Evolutionary conservation across 164 flowering plant genomes (phyloP), one percentile per base, ranked within the genome.

Genomic region (Paratinospora sagittata): DNA sequence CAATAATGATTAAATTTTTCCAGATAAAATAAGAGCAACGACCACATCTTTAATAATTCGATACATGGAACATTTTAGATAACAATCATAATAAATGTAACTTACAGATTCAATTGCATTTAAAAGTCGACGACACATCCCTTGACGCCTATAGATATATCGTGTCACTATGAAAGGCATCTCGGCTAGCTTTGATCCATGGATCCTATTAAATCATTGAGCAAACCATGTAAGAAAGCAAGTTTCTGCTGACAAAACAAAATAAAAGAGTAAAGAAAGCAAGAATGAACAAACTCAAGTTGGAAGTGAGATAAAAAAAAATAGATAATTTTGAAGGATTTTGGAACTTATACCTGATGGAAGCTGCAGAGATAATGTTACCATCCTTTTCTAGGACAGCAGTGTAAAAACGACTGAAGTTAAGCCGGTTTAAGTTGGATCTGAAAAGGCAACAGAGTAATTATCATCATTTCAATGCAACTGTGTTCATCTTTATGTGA

Each of bases 291-390:
- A 41, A 41, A 41, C 14, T 43, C 47, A 2, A 41, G 13, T 11
- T 41, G 13, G 45, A 41, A 41, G 1, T 8, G 45, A 41, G 13
- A 11, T 8, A 41, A 8, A 36, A 36, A 39, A 39, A 43, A 43
- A 43, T 43, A 43, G 14, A 19, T 23, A 8, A 55, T 6, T n/a
- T 55, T 19, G 24, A 55, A 19, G 61, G 61, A 5, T n/a, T 2
- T 16, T 33, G 71, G 37, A 37, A 43, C 68, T 7, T 2, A 49
- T 84, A 89, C 97, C 98, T 89, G 85, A 90, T 82, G 65, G 96
- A 89, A 73, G 97, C 96, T 30, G 89, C 96, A 64, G 86, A 84
- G 49, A 90, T 81, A 37, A 92, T 85, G 79, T 94, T 97, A 81
- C 90, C 98, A 65, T 91, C 93, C 72, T 81, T 90, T 82, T 94